Percentiles rank a stretch among this genome's conserved stretches.
Conservation (phyloP, 1,139 yeast species). For the Suhomyces coccinellae region DNA sequence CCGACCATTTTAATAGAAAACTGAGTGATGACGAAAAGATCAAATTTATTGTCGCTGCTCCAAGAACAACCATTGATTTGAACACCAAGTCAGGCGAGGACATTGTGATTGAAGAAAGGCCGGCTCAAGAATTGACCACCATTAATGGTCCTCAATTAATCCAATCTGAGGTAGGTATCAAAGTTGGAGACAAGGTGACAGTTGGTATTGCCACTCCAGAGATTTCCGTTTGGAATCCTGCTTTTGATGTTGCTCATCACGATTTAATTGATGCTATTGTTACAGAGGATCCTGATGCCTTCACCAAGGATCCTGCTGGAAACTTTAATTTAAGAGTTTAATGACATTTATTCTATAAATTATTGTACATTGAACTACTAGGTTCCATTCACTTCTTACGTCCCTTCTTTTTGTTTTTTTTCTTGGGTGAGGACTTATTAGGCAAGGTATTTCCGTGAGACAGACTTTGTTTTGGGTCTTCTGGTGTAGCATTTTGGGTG, state of each 20-base stretch:
- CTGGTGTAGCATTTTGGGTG: not conserved
- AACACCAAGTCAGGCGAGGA: conserved; percentile 65
- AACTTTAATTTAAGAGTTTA: conserved; percentile 37
- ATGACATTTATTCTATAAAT: conserved; percentile 1
- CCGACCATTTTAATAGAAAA: conserved; percentile 37
- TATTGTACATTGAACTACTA: not conserved
- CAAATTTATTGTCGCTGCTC: conserved; percentile 92
- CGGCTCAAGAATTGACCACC: conserved; percentile 72
- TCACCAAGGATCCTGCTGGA: conserved; percentile 46
- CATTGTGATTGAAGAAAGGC: conserved; percentile 86
- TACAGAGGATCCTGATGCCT: conserved; percentile 67
- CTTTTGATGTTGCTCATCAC: conserved; percentile 91
- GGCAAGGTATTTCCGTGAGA: not conserved
- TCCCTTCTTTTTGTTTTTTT: conserved; percentile 8
- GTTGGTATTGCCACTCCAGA: conserved; percentile 89
- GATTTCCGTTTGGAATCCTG: conserved; percentile 91
- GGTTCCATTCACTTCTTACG: not conserved
- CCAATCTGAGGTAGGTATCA: conserved; percentile 24
- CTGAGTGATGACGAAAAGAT: conserved; percentile 44
- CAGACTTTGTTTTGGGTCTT: not conserved
- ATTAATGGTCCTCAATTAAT: conserved; percentile 61
- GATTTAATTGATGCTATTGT: conserved; percentile 81
- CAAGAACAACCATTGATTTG: conserved; percentile 83
- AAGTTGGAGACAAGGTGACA: conserved; percentile 45
- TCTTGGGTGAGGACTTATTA: not conserved